phyloP scores from a whole-genome alignment of 768 basidiomycete genomes.

The Lentinula detonsa region DNA sequence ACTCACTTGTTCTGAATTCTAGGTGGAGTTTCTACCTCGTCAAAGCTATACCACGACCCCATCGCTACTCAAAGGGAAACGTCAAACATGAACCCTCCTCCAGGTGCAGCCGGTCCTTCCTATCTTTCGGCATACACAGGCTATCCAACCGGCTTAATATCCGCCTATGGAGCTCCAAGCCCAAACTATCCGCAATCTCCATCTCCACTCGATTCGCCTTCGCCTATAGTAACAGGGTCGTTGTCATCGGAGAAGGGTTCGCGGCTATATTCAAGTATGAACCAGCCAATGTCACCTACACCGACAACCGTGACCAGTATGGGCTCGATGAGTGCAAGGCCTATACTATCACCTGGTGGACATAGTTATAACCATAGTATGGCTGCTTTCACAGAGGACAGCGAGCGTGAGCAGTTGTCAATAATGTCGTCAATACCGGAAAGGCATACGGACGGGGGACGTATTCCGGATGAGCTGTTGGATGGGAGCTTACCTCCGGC shows the following conservation, averaged over 20 bases:
- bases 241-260: neutral
- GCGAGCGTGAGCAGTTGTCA: constrained; percentile 11
- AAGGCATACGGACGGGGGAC: constrained; percentile 15
- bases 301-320: neutral
- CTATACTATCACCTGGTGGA: neutral
- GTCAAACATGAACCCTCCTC: neutral
- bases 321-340: neutral
- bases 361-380: neutral
- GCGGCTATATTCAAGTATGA: neutral
- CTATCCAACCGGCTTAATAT: neutral
- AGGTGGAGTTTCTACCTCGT: neutral
- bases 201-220: neutral
- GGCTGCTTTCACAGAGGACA: neutral
- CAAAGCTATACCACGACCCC: neutral
- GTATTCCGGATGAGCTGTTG: constrained; percentile 9
- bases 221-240: neutral
- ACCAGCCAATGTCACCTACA: neutral
- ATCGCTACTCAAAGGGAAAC: neutral
- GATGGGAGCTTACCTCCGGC: constrained; percentile 17
- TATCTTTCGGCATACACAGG: neutral
- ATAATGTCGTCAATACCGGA: constrained; percentile 10
- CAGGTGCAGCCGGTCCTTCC: neutral
- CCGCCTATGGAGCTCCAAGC: neutral
- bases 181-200: neutral
- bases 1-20: neutral